These are phyloP conservation scores for Xylariales sp. DNA, from an alignment of 2,329 filamentous ascomycete genomes.

Conservation along the genomic window DNA sequence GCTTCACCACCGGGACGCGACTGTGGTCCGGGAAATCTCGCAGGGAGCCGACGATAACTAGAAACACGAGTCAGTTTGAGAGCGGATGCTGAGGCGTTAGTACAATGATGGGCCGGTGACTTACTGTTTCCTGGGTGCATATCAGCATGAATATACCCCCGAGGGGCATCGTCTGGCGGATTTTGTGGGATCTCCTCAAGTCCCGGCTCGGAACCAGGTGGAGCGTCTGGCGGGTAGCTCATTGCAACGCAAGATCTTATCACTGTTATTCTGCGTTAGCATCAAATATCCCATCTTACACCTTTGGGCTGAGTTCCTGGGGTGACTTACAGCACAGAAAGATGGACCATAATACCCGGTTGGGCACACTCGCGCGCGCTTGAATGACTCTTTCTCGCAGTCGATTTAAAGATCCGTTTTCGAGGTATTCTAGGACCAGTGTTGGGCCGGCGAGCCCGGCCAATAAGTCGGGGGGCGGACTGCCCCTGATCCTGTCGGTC, in stretches of 20 bases:
- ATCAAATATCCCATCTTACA: background rate
- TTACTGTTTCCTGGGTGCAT: conserved; percentile 29
- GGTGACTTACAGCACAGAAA: conserved; percentile 37
- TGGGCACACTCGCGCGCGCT: conserved; percentile 10
- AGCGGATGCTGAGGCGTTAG: background rate
- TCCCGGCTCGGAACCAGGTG: background rate
- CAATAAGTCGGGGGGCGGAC: background rate
- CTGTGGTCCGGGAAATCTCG: conserved; percentile 31
- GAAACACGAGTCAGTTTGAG: conserved; percentile 16
- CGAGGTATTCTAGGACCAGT: conserved; percentile 29
- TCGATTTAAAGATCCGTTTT: conserved; percentile 20
- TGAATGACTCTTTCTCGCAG: background rate
- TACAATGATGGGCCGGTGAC: background rate
- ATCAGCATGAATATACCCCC: conserved; percentile 14
- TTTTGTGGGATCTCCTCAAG: conserved; percentile 23
- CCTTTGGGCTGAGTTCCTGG: background rate
- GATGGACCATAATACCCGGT: conserved; percentile 36
- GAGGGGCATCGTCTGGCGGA: background rate
- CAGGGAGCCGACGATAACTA: conserved; percentile 22
- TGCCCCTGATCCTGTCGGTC: background rate
- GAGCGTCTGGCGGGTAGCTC: conserved; percentile 12
- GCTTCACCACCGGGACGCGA: conserved; percentile 26
- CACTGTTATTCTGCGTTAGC: conserved; percentile 23
- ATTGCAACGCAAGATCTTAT: conserved; percentile 32
- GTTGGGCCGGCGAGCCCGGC: conserved; percentile 22